These are phyloP conservation scores for Aurifilum marmelostoma DNA, from an alignment of 2,329 filamentous ascomycete species.

Conservation along the genomic window DNA sequence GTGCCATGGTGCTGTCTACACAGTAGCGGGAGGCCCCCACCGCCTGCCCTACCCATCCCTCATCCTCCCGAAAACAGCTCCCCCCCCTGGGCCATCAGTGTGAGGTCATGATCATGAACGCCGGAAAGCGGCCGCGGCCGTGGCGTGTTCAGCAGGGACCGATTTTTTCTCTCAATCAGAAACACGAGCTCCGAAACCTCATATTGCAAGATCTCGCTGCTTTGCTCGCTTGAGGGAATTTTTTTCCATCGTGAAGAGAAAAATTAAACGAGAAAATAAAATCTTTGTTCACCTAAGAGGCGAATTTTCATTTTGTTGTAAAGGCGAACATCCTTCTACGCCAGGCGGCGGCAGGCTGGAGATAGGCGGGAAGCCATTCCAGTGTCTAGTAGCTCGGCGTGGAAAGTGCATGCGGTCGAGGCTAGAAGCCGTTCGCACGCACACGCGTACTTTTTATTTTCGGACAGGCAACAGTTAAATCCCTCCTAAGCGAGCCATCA, in stretches of 20 bases:
- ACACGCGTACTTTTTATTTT: not conserved
- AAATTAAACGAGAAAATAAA: no score
- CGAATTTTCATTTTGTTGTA: not conserved
- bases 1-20: not conserved
- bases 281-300: not conserved
- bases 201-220: constrained; percentile 20
- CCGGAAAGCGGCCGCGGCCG: constrained; percentile 20
- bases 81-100: not conserved
- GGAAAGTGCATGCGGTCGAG: no score
- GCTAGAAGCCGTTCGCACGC: no score
- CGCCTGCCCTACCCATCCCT: not conserved
- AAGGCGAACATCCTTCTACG: not conserved
- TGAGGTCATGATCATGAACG: constrained; percentile 22
- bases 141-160: constrained; percentile 21
- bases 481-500: constrained; percentile 13
- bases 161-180: constrained; percentile 1
- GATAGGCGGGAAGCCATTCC: not conserved
- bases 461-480: no score
- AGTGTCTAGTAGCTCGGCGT: no score
- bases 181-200: not conserved
- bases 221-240: constrained; percentile 28
- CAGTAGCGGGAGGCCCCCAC: not conserved
- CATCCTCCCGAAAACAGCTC: not conserved
- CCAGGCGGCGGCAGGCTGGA: not conserved
- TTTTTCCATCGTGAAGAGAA: not conserved